Evolutionary conservation across 2,329 filamentous ascomycete species (phyloP), one percentile per base, ranked within the genome.

Genomic region (Penicillium rolfsii): DNA sequence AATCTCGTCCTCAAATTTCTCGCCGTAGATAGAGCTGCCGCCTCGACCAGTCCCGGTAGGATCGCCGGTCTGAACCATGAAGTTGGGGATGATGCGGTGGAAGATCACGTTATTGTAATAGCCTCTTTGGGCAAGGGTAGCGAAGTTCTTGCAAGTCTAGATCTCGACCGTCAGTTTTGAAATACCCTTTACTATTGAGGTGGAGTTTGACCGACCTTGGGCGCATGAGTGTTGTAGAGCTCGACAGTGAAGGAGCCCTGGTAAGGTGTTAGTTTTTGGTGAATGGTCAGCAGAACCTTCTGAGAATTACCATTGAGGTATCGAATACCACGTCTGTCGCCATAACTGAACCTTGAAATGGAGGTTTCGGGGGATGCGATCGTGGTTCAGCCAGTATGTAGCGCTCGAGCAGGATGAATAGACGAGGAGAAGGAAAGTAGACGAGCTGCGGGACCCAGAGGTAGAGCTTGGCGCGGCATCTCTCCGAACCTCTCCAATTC

Each of bases 51-150:
- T 97, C 62, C 93, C 94, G 0, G 94, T 97, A 1, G 94, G 94
- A 77, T 99, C 95, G 61, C 94, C 93, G 64, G 90, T 91, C 81
- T 98, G 94, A 60, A 96, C 84, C 94, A 99, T 98, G 83, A 99
- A 99, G 79, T 91, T 87, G 55, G 91, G 88, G 73, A 99, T 98
- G 70, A 98, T 89, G 76, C 95, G 93, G 82, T 98, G 95, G 84
- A 98, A 94, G 73, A 93, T 81, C 61, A 91, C 87, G 74, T 80
- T 82, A 80, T 95, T 87, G 85, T 97, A 99, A 85, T 97, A 98
- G 69, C 91, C 91, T 69, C 93, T 85, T 64, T 85, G 81, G 22
- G 88, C 87, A 55, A 98, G 91, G 4, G 90, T 91, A 28, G 84
- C 76, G 80, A 98, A 98, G 84, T 98, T 97, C 62, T 84, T 85